phyloP scores from a whole-genome alignment of 2,329 filamentous ascomycete species.

The Penicillium digitatum region DNA sequence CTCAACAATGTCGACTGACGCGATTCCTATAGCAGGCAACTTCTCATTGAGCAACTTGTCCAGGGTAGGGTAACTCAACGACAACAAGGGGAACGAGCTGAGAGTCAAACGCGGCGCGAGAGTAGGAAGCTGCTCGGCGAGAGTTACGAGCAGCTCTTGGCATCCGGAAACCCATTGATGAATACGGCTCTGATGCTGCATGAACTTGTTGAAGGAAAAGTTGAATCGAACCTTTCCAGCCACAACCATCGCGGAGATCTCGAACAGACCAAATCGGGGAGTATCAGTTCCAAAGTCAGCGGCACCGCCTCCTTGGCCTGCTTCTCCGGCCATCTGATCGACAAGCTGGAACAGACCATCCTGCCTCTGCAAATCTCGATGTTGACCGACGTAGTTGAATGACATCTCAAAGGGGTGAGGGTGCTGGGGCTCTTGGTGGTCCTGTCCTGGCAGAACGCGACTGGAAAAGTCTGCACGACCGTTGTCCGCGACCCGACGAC shows the following conservation, averaged over 20 bases:
- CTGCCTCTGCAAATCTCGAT: conserved; percentile 44
- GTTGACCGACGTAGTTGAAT: conserved; percentile 42
- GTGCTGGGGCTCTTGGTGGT: conserved; percentile 29
- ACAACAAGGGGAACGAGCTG: conserved; percentile 46
- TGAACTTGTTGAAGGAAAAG: conserved; percentile 50
- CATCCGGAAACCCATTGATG: conserved; percentile 44
- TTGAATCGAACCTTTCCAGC: conserved; percentile 47
- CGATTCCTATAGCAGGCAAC: conserved; percentile 37
- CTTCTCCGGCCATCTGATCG: conserved; percentile 47
- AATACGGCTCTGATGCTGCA: conserved; percentile 46
- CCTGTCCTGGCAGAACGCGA: conserved; percentile 30
- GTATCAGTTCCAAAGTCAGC: conserved; percentile 46
- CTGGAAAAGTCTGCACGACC: conserved; percentile 39
- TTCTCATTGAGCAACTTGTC: conserved; percentile 35
- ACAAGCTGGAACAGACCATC: conserved; percentile 45
- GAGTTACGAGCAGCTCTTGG: conserved; percentile 29
- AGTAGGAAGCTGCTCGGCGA: conserved; percentile 27
- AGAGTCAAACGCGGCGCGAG: conserved; percentile 34
- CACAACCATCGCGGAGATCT: conserved; percentile 51
- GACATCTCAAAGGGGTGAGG: conserved; percentile 44
- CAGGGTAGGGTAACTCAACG: conserved; percentile 43
- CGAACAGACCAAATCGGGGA: conserved; percentile 49
- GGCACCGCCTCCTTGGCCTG: conserved; percentile 43
- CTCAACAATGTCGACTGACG: conserved; percentile 37
- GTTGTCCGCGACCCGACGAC: conserved; percentile 37